Conservation (phyloP, 441 rosid species). For the Biscutella auriculata region DNA sequence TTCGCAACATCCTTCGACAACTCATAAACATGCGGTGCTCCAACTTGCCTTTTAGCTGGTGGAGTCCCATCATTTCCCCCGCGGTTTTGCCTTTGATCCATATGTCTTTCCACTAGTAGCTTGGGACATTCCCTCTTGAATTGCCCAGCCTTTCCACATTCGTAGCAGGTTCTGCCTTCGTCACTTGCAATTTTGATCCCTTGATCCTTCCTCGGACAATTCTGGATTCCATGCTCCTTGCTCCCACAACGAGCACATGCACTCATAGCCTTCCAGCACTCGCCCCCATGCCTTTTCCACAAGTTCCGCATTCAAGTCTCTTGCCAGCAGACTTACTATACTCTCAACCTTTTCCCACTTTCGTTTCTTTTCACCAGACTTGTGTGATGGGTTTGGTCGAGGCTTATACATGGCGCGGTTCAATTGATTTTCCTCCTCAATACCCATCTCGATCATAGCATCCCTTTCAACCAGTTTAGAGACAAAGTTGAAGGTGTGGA, state of each 20-base stretch:
- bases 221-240: neutral
- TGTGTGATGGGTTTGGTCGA: too few relatives aligned
- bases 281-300: neutral
- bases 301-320: neutral
- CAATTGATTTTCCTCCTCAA: too few relatives aligned
- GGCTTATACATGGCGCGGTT: too few relatives aligned
- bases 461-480: too few relatives aligned
- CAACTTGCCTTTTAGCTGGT: neutral
- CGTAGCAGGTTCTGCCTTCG: neutral
- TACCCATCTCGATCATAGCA: too few relatives aligned
- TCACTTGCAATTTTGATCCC: neutral
- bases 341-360: too few relatives aligned
- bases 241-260: neutral
- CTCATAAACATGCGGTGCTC: neutral
- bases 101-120: neutral
- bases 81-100: neutral
- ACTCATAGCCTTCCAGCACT: neutral
- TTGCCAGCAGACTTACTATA: too few relatives aligned
- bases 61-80: neutral
- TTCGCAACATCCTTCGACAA: neutral
- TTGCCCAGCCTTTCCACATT: neutral
- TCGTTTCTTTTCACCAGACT: too few relatives aligned
- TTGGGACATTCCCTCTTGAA: neutral
- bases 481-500: too few relatives aligned
- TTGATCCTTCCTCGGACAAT: neutral